Evolutionary conservation across 1,284 basidiomycete species (phyloP).

Genomic region (Melanopsichium pennsylvanicum): DNA sequence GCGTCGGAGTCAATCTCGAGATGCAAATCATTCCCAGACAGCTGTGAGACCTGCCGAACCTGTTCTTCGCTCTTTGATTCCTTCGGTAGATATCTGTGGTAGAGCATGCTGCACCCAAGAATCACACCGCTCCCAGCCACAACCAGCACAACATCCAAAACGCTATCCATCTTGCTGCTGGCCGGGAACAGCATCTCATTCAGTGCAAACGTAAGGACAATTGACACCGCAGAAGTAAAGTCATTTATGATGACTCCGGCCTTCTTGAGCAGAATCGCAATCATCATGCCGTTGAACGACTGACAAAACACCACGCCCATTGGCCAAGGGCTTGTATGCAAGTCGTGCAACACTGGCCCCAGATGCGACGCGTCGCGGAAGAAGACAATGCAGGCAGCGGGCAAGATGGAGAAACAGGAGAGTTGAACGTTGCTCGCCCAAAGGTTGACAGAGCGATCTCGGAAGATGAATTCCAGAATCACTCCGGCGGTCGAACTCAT

Average conservation of each 20-base stretch:
- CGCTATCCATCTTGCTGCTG: constrained; percentile 2
- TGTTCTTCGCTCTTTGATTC: no score
- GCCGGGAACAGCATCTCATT: constrained; percentile 15
- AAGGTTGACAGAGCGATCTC: constrained; percentile 16
- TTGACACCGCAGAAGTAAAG: constrained; percentile 14
- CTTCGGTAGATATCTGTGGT: constrained; percentile 5
- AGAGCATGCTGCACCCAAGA: constrained; percentile 8
- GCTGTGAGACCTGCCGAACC: no score
- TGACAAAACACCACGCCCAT: constrained; percentile 15
- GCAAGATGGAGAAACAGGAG: constrained; percentile 21
- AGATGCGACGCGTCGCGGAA: constrained; percentile 1
- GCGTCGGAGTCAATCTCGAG: constrained; percentile 8
- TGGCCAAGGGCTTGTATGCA: constrained; percentile 13
- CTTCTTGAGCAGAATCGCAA: constrained; percentile 24
- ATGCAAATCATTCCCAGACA: no score
- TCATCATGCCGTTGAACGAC: constrained; percentile 27
- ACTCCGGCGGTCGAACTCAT: constrained; percentile 24
- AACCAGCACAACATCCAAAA: constrained; percentile 4
- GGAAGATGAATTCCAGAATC: constrained; percentile 32
- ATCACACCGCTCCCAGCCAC: constrained; percentile 12
- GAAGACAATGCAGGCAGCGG: constrained; percentile 14
- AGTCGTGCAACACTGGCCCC: constrained; percentile 11
- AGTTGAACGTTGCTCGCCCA: constrained; percentile 43
- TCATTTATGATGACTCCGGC: constrained; percentile 29
- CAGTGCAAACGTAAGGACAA: constrained; percentile 17